Percentiles rank a stretch among this genome's conserved stretches.
Evolutionary conservation across 164 flowering plant species (phyloP).

Genomic region (Santalum album): DNA sequence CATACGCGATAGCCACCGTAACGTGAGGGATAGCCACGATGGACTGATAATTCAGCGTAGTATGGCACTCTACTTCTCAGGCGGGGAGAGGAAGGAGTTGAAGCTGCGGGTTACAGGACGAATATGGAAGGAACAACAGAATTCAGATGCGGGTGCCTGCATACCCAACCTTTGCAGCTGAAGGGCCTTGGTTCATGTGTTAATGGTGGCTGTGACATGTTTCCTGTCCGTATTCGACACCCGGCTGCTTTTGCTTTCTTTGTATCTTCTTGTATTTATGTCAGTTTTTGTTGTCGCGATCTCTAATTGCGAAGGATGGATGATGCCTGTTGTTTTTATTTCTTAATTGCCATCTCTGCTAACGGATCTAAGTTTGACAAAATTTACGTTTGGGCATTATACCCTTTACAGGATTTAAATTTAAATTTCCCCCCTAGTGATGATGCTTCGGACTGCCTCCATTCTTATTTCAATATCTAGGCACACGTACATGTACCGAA

Average conservation of each 20-base stretch:
- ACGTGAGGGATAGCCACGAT: constrained; percentile 56
- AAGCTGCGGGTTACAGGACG: constrained; percentile 52
- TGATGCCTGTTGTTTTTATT: no score
- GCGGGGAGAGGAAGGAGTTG: constrained; percentile 50
- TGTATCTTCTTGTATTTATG: not conserved
- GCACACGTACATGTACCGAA: no score
- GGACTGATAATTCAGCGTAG: constrained; percentile 51
- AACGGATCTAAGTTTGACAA: no score
- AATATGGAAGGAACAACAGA: constrained; percentile 57
- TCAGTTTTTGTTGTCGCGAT: not conserved
- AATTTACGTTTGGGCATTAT: no score
- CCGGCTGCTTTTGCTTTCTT: not conserved
- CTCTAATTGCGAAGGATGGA: no score
- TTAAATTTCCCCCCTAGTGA: no score
- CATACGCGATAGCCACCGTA: constrained; percentile 52
- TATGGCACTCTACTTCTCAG: constrained; percentile 57
- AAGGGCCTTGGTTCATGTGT: not conserved
- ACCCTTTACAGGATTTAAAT: no score
- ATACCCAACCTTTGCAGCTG: constrained; percentile 35
- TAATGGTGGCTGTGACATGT: not conserved
- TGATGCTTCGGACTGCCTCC: no score
- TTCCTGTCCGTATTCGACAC: not conserved
- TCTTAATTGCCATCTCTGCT: no score
- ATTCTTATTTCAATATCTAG: no score
- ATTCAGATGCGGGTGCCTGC: constrained; percentile 36